A percentile compares a stretch with the other conserved stretches of the same genome.
These are phyloP conservation scores for Mortierella claussenii DNA, from an alignment of 192 early-diverging fungal species.

Conservation along the genomic window DNA sequence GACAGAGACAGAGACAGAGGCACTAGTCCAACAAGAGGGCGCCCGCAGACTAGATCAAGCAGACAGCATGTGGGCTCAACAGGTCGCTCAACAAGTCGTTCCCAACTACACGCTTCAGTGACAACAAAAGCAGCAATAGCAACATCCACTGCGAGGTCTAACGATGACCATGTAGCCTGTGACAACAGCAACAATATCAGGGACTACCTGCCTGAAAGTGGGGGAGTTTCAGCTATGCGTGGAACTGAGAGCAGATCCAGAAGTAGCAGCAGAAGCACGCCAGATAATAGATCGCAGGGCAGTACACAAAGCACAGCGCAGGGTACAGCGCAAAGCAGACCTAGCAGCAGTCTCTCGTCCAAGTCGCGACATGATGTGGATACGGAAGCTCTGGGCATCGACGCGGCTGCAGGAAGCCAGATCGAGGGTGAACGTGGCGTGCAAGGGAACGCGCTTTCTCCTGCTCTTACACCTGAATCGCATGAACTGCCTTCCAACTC, in stretches of 20 bases:
- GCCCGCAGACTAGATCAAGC: not conserved
- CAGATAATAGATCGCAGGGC: not conserved
- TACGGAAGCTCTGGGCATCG: too few species aligned
- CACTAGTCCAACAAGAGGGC: not conserved
- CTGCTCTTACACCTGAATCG: not conserved
- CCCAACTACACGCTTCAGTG: not conserved
- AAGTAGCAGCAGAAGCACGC: not conserved
- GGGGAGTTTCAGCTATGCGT: not conserved
- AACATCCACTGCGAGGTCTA: slow-evolving; percentile 1
- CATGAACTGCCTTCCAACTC: too few species aligned
- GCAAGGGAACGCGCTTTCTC: not conserved
- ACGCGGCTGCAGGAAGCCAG: too few species aligned
- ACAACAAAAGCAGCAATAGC: not conserved
- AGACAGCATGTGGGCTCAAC: not conserved
- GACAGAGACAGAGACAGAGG: not conserved
- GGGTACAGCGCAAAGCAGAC: not conserved
- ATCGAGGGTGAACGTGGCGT: too few species aligned
- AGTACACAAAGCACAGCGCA: not conserved
- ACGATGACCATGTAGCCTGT: too few species aligned
- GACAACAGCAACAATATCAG: not conserved
- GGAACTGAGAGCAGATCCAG: slow-evolving; percentile 5
- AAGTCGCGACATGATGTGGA: not conserved
- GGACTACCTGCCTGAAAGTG: not conserved
- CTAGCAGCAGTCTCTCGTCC: not conserved
- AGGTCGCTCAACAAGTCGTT: not conserved